Conservation (phyloP, 2,329 filamentous ascomycete genomes). For the Shiraia bambusicola region DNA sequence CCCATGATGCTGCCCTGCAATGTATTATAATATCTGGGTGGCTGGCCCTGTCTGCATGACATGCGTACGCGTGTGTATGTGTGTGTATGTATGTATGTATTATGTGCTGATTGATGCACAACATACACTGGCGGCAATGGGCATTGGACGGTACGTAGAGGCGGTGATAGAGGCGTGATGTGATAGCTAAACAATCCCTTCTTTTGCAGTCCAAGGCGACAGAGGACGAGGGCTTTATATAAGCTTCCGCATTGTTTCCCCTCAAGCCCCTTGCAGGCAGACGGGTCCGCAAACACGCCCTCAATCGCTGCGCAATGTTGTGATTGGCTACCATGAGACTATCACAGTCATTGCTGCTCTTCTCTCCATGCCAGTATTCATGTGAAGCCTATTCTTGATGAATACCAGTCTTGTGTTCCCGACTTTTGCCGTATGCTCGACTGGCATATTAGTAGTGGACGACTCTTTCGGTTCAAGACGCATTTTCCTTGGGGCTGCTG, state of each 20-base stretch:
- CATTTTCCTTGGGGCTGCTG: too few relatives aligned
- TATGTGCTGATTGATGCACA: not conserved
- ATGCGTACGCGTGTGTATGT: constrained; percentile 1
- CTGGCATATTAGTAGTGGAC: not conserved
- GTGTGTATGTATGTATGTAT: not conserved
- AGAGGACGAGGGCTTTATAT: constrained; percentile 2
- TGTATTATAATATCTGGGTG: constrained; percentile 3
- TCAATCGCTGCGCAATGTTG: constrained; percentile 1
- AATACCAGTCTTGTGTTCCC: constrained; percentile 7
- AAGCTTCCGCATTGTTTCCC: constrained; percentile 2
- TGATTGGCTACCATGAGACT: constrained; percentile 10
- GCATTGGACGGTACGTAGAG: too few relatives aligned
- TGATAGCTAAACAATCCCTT: not conserved
- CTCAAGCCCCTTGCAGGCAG: constrained; percentile 1
- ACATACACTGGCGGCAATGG: not conserved
- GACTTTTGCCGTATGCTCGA: constrained; percentile 10
- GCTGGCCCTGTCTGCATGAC: constrained; percentile 5
- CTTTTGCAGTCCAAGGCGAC: not conserved
- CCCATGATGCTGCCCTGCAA: constrained; percentile 7
- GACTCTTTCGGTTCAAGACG: too few relatives aligned
- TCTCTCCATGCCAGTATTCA: constrained; percentile 3
- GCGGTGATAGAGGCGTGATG: not conserved
- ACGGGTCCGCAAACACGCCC: constrained; percentile 7
- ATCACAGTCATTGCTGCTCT: constrained; percentile 2
- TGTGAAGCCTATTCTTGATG: constrained; percentile 3